These are phyloP conservation scores for Oryza meyeriana DNA, from an alignment of 176 grass and related monocot species.

Conservation along the genomic window DNA sequence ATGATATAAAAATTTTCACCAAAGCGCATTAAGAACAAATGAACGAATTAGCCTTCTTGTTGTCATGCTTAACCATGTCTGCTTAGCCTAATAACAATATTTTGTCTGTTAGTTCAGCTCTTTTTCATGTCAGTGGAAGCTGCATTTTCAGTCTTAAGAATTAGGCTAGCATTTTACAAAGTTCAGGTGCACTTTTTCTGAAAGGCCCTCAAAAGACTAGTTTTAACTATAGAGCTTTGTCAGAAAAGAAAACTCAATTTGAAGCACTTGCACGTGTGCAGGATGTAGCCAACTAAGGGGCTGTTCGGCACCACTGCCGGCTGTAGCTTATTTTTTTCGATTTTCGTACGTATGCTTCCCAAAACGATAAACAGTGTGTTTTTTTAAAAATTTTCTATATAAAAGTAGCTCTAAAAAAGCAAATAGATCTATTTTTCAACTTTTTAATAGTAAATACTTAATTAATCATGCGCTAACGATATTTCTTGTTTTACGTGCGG, in stretches of 20 bases:
- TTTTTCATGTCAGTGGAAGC: constrained; percentile 7
- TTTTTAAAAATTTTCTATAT: too few species aligned
- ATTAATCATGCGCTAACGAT: too few species aligned
- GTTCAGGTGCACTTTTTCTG: neutral
- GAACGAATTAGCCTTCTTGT: neutral
- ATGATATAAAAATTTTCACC: neutral
- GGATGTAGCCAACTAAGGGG: neutral
- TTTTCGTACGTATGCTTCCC: too few species aligned
- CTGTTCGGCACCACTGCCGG: too few species aligned
- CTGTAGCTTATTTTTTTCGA: too few species aligned
- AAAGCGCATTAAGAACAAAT: neutral
- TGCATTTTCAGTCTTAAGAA: neutral
- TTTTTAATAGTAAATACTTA: too few species aligned
- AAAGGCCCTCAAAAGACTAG: neutral
- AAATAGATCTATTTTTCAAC: too few species aligned
- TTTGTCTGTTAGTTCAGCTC: neutral
- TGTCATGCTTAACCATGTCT: neutral
- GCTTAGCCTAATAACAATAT: neutral
- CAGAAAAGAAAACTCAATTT: neutral
- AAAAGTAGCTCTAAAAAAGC: too few species aligned
- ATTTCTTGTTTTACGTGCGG: too few species aligned
- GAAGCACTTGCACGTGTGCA: constrained; percentile 5
- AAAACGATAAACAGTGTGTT: too few species aligned
- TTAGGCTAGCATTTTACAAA: neutral
- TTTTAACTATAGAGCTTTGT: neutral